Base-by-base conservation (phyloP, 2,329 filamentous ascomycete genomes). In the Neobulgaria alba region DNA sequence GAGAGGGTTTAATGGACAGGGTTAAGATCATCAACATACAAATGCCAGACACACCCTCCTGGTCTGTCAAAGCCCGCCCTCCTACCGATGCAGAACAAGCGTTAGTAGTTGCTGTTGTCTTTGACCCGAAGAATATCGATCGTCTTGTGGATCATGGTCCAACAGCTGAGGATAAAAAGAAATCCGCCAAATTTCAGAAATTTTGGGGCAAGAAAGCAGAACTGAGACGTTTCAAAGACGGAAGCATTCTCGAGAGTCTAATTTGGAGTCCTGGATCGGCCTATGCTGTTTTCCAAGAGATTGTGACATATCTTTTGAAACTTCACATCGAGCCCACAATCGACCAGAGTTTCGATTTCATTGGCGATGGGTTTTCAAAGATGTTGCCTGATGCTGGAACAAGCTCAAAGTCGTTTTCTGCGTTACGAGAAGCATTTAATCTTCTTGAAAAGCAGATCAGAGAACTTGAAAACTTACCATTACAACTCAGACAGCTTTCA, bases 141-240 rank as follows among this genome's bases (percentile, higher is more conserved):
- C 81, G 89, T 21, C 73, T 80, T 34, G 84, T 95, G 47, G 92
- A 98, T 51, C 85, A 88, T 59, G 92, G 92, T 0, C 92, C 92
- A 4, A 67, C 82, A 1, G 85, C 87, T 2, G 89, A 96, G 57
- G 76, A 92, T 46, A 88, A 90, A 61, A 79, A 83, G 49, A 85
- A 87, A 48, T 83, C 88, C 17, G 78, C 79, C 8, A 73, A 72
- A 21, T 98, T 95, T 61, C 84, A 86, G 26, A 77, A 81, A 23
- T 96, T 98, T 59, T 98, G 93, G 92, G 92, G 90, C 5, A 82
- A 90, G 8, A 94, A 92, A 60, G 77, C 92, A 1, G 92, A 98
- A 61, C 71, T 98, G 33, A 78, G 92, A 49, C 84, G 92, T 15
- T 98, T 98, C 69, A 93, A 89, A 55, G 88, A 96, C 56, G 92